Percentiles rank a stretch among this genome's conserved stretches.
Conservation (phyloP, 352 stramenopile species). For the Globisporangium nagaii region DNA sequence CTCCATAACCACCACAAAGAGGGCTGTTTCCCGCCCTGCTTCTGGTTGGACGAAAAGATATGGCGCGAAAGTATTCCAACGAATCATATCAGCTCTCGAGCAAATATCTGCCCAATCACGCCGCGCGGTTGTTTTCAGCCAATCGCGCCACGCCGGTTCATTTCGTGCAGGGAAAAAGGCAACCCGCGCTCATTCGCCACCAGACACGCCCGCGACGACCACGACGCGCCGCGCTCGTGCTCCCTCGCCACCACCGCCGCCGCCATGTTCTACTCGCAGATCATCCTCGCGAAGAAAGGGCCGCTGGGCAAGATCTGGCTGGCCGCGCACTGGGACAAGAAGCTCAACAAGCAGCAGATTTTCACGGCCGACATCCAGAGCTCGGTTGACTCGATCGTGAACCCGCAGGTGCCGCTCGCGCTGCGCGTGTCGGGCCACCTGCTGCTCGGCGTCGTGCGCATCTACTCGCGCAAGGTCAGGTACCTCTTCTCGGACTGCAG, state of each 20-base stretch:
- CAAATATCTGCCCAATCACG: too few species aligned
- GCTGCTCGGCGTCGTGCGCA: constrained; percentile 97
- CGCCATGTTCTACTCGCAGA: constrained; percentile 99
- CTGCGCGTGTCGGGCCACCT: constrained; percentile 97
- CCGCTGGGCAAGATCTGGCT: constrained; percentile 99
- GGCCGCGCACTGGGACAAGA: constrained; percentile 99
- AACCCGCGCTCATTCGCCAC: too few species aligned
- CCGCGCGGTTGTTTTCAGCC: too few species aligned
- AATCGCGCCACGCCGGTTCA: too few species aligned
- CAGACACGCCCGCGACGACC: too few species aligned
- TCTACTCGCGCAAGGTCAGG: constrained; percentile 97
- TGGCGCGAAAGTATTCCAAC: too few species aligned
- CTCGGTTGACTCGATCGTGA: constrained; percentile 96
- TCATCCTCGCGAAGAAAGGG: constrained; percentile 99
- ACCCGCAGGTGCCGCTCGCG: constrained; percentile 95
- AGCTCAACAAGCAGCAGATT: constrained; percentile 98
- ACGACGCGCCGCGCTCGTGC: not conserved
- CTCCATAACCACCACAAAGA: too few species aligned
- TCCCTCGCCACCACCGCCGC: not conserved
- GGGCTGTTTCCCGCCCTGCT: too few species aligned
- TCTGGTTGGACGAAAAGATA: too few species aligned
- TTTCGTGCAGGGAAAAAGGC: too few species aligned
- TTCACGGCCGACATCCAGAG: constrained; percentile 96
- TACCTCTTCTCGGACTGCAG: constrained; percentile 99
- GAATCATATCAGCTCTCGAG: too few species aligned